Conservation (phyloP, 106 monocot species). For the Dendrobium officinale region DNA sequence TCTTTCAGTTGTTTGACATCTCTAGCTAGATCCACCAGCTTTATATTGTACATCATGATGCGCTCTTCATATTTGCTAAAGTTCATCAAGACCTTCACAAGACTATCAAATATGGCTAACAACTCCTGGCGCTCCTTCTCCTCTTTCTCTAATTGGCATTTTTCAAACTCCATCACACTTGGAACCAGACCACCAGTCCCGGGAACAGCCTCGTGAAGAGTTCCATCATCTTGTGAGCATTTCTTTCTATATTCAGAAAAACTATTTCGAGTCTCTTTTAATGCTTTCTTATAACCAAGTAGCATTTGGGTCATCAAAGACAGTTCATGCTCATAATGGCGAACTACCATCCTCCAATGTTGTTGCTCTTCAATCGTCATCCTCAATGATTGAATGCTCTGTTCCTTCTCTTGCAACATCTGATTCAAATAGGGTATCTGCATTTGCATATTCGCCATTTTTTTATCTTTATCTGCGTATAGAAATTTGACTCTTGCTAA, state of each 20-base stretch:
- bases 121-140: constrained; percentile 33
- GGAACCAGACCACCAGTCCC: constrained; percentile 60
- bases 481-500: constrained; percentile 35
- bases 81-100: constrained; percentile 38
- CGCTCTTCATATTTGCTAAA: constrained; percentile 23
- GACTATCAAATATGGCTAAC: constrained; percentile 30
- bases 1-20: constrained; percentile 32
- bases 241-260: constrained; percentile 71
- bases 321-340: constrained; percentile 69
- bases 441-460: constrained; percentile 38
- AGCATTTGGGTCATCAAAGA: constrained; percentile 48
- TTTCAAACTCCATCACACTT: constrained; percentile 58
- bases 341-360: constrained; percentile 34
- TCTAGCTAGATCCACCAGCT: constrained; percentile 20
- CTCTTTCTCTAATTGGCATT: constrained; percentile 32
- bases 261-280: constrained; percentile 38
- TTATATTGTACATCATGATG: constrained; percentile 17
- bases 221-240: constrained; percentile 46
- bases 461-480: constrained; percentile 55
- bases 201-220: constrained; percentile 63
- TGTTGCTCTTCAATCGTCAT: constrained; percentile 58
- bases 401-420: constrained; percentile 62
- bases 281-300: constrained; percentile 66
- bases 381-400: constrained; percentile 42
- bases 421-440: constrained; percentile 45